These are phyloP conservation scores for Aspergillus puulaauensis DNA, from an alignment of 2,329 filamentous ascomycete genomes.

Conservation along the genomic window DNA sequence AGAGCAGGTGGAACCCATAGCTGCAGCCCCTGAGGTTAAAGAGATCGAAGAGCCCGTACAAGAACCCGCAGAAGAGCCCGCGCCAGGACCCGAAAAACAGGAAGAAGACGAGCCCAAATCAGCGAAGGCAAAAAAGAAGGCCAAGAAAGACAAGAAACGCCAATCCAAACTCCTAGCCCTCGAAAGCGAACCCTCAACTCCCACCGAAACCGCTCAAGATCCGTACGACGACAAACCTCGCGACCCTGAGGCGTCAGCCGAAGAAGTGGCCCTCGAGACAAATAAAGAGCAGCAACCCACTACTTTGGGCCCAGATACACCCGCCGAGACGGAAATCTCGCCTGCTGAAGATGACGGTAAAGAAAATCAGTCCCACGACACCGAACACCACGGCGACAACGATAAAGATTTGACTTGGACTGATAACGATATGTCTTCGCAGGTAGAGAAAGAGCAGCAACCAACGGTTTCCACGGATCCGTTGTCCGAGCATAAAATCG, in stretches of 20 bases:
- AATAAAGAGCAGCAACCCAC: constrained; percentile 15
- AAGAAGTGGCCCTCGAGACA: constrained; percentile 14
- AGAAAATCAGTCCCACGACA: constrained; percentile 46
- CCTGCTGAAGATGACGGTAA: constrained; percentile 46
- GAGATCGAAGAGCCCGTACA: not conserved
- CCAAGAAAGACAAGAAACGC: constrained; percentile 43
- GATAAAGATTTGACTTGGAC: constrained; percentile 43
- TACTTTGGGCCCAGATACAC: constrained; percentile 19
- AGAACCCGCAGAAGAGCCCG: not conserved
- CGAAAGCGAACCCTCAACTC: constrained; percentile 17
- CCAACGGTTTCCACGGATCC: constrained; percentile 33
- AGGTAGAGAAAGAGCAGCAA: constrained; percentile 43
- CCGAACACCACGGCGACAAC: constrained; percentile 34
- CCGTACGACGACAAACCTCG: constrained; percentile 14
- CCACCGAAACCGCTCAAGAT: not conserved
- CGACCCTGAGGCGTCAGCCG: constrained; percentile 3
- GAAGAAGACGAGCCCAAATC: constrained; percentile 29
- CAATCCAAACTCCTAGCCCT: constrained; percentile 30
- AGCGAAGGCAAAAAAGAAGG: constrained; percentile 46
- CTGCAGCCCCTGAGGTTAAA: not conserved
- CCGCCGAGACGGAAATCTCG: constrained; percentile 28
- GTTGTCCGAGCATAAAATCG: constrained; percentile 27
- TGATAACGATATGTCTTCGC: constrained; percentile 45
- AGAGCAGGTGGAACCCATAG: not conserved
- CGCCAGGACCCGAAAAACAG: constrained; percentile 12